Base-by-base conservation (phyloP, 768 basidiomycete genomes). In the Lactarius vividus region DNA sequence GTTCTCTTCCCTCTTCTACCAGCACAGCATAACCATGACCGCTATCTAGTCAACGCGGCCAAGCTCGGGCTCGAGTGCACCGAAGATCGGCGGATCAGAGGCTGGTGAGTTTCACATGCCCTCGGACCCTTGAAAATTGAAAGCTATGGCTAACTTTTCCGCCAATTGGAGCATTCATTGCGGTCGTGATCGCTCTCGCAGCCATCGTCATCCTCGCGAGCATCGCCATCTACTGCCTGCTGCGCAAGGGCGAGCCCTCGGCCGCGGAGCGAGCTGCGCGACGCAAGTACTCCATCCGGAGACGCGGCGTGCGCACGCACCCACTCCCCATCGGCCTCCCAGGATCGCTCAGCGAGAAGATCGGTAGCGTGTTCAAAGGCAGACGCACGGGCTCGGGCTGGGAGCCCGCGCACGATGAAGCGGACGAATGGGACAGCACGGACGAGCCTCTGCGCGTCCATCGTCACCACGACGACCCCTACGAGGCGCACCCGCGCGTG, bases 201-300 rank as follows among this genome's bases (percentile, higher is more conserved):
- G 68, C 83, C 63, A 76, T 90, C 61, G 83, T 89, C 73, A 68
- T 87, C 64, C 71, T 78, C 35, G 81, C 83, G 57, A 84, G 81
- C 72, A 74, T 77, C 18, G 86, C 81, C 40, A 82, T 87, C 44
- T 81, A 82, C 73, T 80, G 82, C 70, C 82, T 91, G 40, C 76
- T 89, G 20, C 81, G 83, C 49, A 74, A 83, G 57, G 79, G 84
- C 72, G 77, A 78, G 42, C 79, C 79, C 31, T 77, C 76, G 40
- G 76, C 80, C 33, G 75, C 76, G 65, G 78, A 81, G 20, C 79
- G 79, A 13, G 73, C 75, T 11, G 71, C 71, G 4, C 77, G 77
- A 13, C 70, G 64, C 40, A 62, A 66, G 53, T 62, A 62, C 28
- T 66, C 70, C 35, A 66, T 65, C 59, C 55, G 68, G 16, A 37